A percentile compares a stretch with the other conserved stretches of the same genome.
phyloP scores from a whole-genome alignment of 1,139 yeast genomes.

The Maudiozyma humilis region DNA sequence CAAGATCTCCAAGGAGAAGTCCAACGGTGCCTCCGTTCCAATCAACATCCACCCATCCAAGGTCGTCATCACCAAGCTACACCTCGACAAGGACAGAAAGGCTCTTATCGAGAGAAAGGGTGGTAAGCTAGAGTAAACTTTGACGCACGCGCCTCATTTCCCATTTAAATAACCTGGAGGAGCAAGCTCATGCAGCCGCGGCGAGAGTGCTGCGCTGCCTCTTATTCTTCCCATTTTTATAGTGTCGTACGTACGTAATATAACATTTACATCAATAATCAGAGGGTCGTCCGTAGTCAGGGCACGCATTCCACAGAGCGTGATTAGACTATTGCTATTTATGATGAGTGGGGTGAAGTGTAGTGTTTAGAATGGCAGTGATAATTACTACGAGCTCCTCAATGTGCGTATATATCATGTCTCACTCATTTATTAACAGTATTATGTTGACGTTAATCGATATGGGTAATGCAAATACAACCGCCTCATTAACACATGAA shows the following conservation, averaged over 20 bases:
- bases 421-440: no score
- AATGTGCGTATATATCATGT: no score
- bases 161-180: background rate
- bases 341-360: no score
- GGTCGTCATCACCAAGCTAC: constrained; percentile 97
- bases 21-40: constrained; percentile 97
- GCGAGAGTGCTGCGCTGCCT: background rate
- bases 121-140: constrained; percentile 61
- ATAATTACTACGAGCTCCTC: no score
- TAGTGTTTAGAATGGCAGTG: no score
- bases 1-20: constrained; percentile 96
- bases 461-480: no score
- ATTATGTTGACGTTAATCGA: no score
- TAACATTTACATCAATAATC: background rate
- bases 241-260: background rate
- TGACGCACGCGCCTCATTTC: background rate
- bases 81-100: constrained; percentile 98
- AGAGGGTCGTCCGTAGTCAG: no score
- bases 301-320: no score
- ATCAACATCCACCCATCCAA: constrained; percentile 97
- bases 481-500: no score
- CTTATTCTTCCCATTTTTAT: background rate
- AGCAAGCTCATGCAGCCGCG: background rate
- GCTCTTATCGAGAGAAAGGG: constrained; percentile 92
- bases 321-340: no score